Conservation (phyloP, 2,329 filamentous ascomycete species). For the Beauveria sp. region DNA sequence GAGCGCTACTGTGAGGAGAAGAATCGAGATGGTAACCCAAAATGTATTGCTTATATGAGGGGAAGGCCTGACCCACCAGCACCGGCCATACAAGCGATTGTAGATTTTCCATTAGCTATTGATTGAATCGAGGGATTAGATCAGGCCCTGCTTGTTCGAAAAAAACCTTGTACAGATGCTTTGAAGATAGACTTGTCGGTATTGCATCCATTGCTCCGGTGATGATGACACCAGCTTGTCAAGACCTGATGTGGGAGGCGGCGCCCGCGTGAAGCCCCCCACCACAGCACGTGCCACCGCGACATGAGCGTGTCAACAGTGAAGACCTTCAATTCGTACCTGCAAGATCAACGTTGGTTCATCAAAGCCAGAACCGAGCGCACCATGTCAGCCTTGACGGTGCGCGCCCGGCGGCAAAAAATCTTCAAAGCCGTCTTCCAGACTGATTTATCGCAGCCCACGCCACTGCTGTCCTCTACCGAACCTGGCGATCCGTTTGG, state of each 20-base stretch:
- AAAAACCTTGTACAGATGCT: too few species aligned
- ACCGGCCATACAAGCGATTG: too few species aligned
- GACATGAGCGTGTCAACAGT: neutral
- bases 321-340: neutral
- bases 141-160: too few species aligned
- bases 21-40: conserved; percentile 30
- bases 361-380: neutral
- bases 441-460: conserved; percentile 41
- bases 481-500: conserved; percentile 41
- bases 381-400: conserved; percentile 33
- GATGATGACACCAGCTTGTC: neutral
- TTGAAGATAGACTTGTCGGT: too few species aligned
- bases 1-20: conserved; percentile 28
- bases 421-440: conserved; percentile 51
- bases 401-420: conserved; percentile 38
- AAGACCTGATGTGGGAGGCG: neutral
- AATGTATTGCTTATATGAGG: neutral
- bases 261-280: neutral
- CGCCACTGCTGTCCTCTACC: conserved; percentile 33
- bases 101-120: too few species aligned
- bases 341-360: neutral
- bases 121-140: too few species aligned
- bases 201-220: too few species aligned
- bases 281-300: conserved; percentile 6
- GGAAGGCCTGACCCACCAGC: too few species aligned